A percentile compares a stretch with the other conserved stretches of the same genome.
Conservation (phyloP, 805 yeast genomes). For the Saturnispora diversa region DNA sequence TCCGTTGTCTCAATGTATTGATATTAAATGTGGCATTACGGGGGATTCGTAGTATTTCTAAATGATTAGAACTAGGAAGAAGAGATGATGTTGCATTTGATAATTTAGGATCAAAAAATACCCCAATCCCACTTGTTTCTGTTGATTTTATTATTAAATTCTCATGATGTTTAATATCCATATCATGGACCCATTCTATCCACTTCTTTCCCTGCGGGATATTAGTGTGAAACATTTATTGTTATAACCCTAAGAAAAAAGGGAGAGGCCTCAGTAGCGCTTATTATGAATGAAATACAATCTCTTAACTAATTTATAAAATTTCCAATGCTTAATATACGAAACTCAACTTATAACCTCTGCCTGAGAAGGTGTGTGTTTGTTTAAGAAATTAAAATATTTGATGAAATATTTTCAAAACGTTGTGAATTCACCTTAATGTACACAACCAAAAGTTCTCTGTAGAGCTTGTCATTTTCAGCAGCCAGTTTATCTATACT, state of each 20-base stretch:
- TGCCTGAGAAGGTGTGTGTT: background rate
- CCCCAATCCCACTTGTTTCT: slow-evolving; percentile 29
- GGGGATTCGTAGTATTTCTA: slow-evolving; percentile 36
- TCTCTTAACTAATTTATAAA: too few species aligned
- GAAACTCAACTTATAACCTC: too few species aligned
- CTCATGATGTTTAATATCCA: slow-evolving; percentile 12
- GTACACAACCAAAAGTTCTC: slow-evolving; percentile 56
- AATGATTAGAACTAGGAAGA: too few species aligned
- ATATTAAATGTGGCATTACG: slow-evolving; percentile 27
- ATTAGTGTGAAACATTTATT: slow-evolving; percentile 9
- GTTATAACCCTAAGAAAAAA: too few species aligned
- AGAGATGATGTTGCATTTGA: background rate
- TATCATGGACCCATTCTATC: slow-evolving; percentile 13
- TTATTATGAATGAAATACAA: too few species aligned
- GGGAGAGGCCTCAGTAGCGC: too few species aligned
- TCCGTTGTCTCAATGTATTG: slow-evolving; percentile 21
- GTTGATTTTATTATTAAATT: slow-evolving; percentile 15
- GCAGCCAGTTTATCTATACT: slow-evolving; percentile 39
- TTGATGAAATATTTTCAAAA: slow-evolving; percentile 68
- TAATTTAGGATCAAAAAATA: slow-evolving; percentile 20
- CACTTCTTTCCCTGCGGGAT: background rate
- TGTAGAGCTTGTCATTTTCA: slow-evolving; percentile 46
- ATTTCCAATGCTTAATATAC: too few species aligned
- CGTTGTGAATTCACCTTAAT: slow-evolving; percentile 60
- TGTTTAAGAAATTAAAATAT: slow-evolving; percentile 44